Base-by-base conservation (phyloP, 192 early-diverging fungal genomes). In the Backusella morwellensis region DNA sequence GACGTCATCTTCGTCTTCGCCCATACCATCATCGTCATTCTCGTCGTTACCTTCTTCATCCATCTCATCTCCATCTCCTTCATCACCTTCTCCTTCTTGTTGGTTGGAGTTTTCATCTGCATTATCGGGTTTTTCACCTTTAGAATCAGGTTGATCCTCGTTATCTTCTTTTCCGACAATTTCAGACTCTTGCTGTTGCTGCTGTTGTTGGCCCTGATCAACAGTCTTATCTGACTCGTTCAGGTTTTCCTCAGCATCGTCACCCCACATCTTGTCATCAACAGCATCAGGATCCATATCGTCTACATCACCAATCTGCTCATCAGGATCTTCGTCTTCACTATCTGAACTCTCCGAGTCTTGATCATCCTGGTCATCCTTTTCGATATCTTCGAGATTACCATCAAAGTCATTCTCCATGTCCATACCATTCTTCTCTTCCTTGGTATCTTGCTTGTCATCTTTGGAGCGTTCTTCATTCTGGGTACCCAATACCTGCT, bases 361-460 rank as follows among this genome's bases (percentile, higher is more conserved):
- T 19, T 86, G 83, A 36, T 89, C 78, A 4, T 89, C 78, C 36
- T 91, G 88, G 9, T 87, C 91, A 68, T 92, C 90, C 32, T 77
- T 75, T 11, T 97, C 93, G 21, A 95, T 90, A 74, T 98, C 97
- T 80, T 96, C 96, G 5, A 98, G 70, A 21, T 87, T 83, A 63
- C 97, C 98, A 17, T 95, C 93, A 87, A 99, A 98, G 76, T 99
- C 98, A 73, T 94, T 90, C 73, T 97, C 92, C 95, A 99, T 98
- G 56, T 98, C 97, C 67, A 99, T 89, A 6, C 93, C 97, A 68
- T 83, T 78, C 66, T 96, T 90, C 54, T 98, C 93, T 71, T 96
- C 93, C 47, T 97, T 92, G 19, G 91, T 83, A 7, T 88, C 86
- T 23, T 90, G 85, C 69, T 94, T 91, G 14, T 86, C 77, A 42